Base-by-base conservation (phyloP, 1,284 basidiomycete species). In the Kwoniella shivajii region DNA sequence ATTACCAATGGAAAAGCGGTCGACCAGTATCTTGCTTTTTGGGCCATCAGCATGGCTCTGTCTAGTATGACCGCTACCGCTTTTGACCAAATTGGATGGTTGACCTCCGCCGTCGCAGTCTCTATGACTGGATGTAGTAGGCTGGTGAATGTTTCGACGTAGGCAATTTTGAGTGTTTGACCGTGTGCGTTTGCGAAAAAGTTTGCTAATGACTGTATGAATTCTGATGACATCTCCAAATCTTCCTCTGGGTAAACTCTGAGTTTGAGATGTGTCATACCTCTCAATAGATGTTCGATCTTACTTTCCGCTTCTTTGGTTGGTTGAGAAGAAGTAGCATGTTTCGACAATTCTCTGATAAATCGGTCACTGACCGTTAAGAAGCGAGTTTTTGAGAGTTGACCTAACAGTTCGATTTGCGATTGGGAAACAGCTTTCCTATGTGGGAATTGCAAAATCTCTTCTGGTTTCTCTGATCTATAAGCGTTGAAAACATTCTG, bases 41-140 rank as follows among this genome's bases (percentile, higher is more conserved):
- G 79, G 72, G 88, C 86, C 89, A 97, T 94, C 52, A 89, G 88
- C 54, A 84, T 83, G 4, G 92, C 91, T 66, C 89, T 88, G 1
- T 89, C 88, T 69, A 88, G 87, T 39, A 98, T 90, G 6, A 85
- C 80, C 63, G 92, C 88, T 44, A 96, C 88, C 0, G 92, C 92
- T 72, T 91, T 92, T 1, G 87, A 88, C 94, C 94, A 98, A 54
- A 88, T 83, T 0, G 94, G 94, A 73, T 96, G 90, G 69, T 97
- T 96, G 46, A 95, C 91, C 79, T 98, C 94, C 1, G 92, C 94
- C 73, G 95, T 92, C 0, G 92, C 94, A 26, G 89, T 92, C 86
- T 93, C 91, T 57, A 89, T 89, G 37, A 97, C 91, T 0, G 91
- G 90, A 78, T 96, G 90, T 43, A 98, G 75, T 13, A 97, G 76